Conservation (phyloP, 192 early-diverging fungal species). For the Backusella macrospora region DNA sequence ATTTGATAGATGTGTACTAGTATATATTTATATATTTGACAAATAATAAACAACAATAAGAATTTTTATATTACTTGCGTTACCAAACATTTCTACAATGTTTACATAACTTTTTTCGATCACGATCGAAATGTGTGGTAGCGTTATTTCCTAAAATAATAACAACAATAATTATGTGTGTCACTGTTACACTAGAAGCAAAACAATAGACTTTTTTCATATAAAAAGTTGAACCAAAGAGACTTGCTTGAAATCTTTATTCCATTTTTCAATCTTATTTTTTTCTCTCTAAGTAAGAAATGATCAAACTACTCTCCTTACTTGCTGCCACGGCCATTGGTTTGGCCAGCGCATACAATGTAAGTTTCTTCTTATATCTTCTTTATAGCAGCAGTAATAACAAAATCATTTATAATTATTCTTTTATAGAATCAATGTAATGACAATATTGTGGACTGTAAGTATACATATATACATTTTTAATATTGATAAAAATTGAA, state of each 20-base stretch:
- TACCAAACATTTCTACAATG: not conserved
- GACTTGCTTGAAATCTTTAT: not conserved
- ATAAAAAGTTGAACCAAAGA: not conserved
- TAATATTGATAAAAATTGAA: no score
- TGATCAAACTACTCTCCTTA: conserved; percentile 8
- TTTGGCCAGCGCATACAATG: conserved; percentile 13
- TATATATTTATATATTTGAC: not conserved
- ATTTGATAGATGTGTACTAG: no score
- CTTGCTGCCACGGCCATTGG: conserved; percentile 6
- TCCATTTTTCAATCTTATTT: not conserved
- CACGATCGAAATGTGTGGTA: not conserved
- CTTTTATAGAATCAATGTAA: conserved; percentile 36
- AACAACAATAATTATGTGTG: not conserved
- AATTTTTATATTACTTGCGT: conserved; percentile 15
- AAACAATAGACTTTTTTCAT: not conserved
- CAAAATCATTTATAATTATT: not conserved
- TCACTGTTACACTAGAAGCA: not conserved
- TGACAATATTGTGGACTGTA: conserved; percentile 42
- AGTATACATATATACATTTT: conserved; percentile 5
- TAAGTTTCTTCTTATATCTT: not conserved
- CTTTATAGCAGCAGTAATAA: not conserved
- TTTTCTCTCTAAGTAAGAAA: not conserved
- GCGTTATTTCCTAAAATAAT: no score
- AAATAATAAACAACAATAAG: conserved; percentile 12
- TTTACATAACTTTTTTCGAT: conserved; percentile 3